These are phyloP conservation scores for Rhizopogon roseolus DNA, from an alignment of 768 basidiomycete genomes.

Conservation along the genomic window DNA sequence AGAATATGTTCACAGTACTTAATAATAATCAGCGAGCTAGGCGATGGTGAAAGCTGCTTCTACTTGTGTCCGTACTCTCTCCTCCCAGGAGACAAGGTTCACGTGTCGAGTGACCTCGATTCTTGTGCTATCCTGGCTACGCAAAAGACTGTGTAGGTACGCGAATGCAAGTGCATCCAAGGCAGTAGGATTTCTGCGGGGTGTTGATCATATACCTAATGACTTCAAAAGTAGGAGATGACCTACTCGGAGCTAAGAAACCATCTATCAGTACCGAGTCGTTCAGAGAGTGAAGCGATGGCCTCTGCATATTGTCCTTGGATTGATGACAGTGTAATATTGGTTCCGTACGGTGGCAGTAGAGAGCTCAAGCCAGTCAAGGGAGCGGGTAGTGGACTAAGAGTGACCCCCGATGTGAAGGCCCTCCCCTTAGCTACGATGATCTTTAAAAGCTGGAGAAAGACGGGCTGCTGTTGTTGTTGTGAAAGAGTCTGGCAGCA, in stretches of 20 bases:
- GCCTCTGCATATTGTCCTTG: constrained; percentile 65
- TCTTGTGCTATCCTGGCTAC: constrained; percentile 38
- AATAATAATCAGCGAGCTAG: neutral
- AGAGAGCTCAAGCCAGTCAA: constrained; percentile 63
- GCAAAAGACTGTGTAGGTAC: constrained; percentile 66
- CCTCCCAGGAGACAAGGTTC: constrained; percentile 82
- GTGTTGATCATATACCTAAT: constrained; percentile 1
- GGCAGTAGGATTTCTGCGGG: constrained; percentile 63
- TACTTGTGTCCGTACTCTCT: constrained; percentile 56
- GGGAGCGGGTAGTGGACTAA: constrained; percentile 66
- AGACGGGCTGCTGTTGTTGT: constrained; percentile 25
- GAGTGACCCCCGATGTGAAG: constrained; percentile 45
- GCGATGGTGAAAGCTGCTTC: constrained; percentile 40
- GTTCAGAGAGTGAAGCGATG: constrained; percentile 65
- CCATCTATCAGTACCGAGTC: constrained; percentile 76
- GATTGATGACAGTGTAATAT: constrained; percentile 46
- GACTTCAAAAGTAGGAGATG: neutral
- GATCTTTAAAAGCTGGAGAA: constrained; percentile 38
- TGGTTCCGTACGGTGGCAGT: constrained; percentile 56
- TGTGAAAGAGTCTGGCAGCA: constrained; percentile 37
- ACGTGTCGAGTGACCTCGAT: constrained; percentile 65
- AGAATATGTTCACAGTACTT: too few relatives aligned
- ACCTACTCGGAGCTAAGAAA: constrained; percentile 70
- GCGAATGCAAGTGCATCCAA: constrained; percentile 83
- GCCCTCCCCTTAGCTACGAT: constrained; percentile 17